A percentile compares a stretch with the other conserved stretches of the same genome.
phyloP scores from a whole-genome alignment of 140 eudicot genomes.

The Oenanthe javanica region DNA sequence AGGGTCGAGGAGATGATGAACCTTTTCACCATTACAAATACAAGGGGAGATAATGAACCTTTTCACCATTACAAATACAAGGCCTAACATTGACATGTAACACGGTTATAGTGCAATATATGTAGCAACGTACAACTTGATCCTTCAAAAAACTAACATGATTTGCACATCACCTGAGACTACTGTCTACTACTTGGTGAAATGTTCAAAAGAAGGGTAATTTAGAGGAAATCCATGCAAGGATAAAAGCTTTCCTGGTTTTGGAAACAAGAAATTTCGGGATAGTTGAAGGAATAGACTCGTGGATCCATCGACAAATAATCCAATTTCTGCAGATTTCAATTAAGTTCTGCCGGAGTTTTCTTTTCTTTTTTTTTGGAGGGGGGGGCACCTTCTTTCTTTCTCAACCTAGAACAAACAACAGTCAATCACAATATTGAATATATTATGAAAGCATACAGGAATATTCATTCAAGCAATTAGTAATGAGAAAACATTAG shows the following conservation, averaged over 20 bases:
- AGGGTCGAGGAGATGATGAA: too few relatives aligned
- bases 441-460: neutral
- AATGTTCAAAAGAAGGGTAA: too few relatives aligned
- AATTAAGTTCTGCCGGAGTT: slow-evolving; percentile 74
- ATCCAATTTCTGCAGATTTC: slow-evolving; percentile 61
- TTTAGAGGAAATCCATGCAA: slow-evolving; percentile 12
- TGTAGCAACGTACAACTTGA: slow-evolving; percentile 3
- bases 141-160: neutral
- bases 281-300: slow-evolving; percentile 59
- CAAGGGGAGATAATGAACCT: too few relatives aligned
- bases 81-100: slow-evolving; percentile 4
- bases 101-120: neutral
- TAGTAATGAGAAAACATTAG: neutral
- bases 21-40: too few relatives aligned
- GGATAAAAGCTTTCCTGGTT: neutral
- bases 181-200: too few relatives aligned
- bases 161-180: neutral
- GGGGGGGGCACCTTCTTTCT: slow-evolving; percentile 68
- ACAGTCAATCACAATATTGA: neutral
- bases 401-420: slow-evolving; percentile 45
- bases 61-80: slow-evolving; percentile 5
- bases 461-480: neutral
- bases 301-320: slow-evolving; percentile 71
- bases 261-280: slow-evolving; percentile 8
- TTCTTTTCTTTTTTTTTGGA: too few relatives aligned